Percentiles rank a stretch among this genome's conserved stretches.
These are phyloP conservation scores for Nephelium lappaceum DNA, from an alignment of 345 rosid genomes.

Conservation along the genomic window DNA sequence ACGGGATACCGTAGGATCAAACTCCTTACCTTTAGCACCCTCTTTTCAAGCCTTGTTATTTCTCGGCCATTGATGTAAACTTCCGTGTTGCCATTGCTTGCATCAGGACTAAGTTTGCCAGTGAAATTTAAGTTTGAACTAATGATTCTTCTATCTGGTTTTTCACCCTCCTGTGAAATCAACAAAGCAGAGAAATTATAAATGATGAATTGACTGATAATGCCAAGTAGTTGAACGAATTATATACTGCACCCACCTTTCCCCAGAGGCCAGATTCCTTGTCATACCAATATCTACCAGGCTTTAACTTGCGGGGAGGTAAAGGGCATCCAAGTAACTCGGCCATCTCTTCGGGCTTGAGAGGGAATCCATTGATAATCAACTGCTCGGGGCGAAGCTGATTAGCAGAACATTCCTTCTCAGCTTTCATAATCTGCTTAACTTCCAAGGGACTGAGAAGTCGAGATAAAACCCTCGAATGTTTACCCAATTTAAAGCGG, in stretches of 20 bases:
- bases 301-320: constrained; percentile 88
- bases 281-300: constrained; percentile 97
- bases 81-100: constrained; percentile 89
- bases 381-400: constrained; percentile 95
- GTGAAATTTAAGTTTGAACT: constrained; percentile 89
- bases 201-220: background rate
- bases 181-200: constrained; percentile 21
- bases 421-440: constrained; percentile 98
- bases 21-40: constrained; percentile 71
- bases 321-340: constrained; percentile 74
- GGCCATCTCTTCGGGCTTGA: constrained; percentile 89
- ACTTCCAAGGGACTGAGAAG: constrained; percentile 93
- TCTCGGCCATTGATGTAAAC: constrained; percentile 93
- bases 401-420: constrained; percentile 90
- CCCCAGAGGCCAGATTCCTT: constrained; percentile 99
- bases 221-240: background rate
- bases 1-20: background rate
- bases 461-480: constrained; percentile 72
- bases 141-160: constrained; percentile 67
- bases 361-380: constrained; percentile 76
- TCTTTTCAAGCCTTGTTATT: constrained; percentile 82
- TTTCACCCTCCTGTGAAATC: constrained; percentile 88
- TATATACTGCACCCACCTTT: constrained; percentile 48
- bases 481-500: constrained; percentile 72
- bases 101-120: constrained; percentile 71